Base-by-base conservation (phyloP, 1,139 yeast genomes). In the Blastobotrys apis region DNA sequence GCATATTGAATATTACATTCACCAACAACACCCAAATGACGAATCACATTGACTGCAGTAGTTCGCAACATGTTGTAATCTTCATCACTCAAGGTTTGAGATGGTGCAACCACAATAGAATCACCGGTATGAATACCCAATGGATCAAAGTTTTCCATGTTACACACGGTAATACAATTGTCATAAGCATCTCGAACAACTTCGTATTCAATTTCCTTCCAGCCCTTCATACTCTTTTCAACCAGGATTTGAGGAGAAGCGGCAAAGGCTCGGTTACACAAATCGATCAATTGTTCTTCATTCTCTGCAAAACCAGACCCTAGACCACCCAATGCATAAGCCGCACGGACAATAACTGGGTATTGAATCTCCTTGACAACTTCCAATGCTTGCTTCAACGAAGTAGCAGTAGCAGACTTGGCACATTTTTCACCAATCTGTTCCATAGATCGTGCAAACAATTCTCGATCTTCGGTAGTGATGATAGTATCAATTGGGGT, bases 1-100 rank as follows among this genome's bases (percentile, higher is more conserved):
- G 98, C 97, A 65, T 92, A 92, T 69, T 92, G 98, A 62, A 92
- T 87, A 74, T 92, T 92, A 78, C 98, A 92, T 73, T 92, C 98
- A 77, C 98, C 98, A 62, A 92, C 97, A 65, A 92, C 98, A 60
- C 98, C 98, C 63, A 92, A 76, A 63, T 92, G 98, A 71, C 98
- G 84, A 56, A 92, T 92, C 55, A 92, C 95, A 57, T 92, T 92
- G 56, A 92, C 94, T 42, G 98, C 98, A 46, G 98, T 87, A 37
- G 97, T 86, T 73, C 98, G 82, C 64, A 92, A 77, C 98, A 92
- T 92, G 71, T 92, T 87, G 75, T 90, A 92, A 62, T 92, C 98
- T 67, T 88, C 97, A 63, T 92, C 97, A 25, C 96, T 84, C 57
- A 92, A 74, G 33, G 98, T 92, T 73, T 92, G 98, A 34, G 97